Evolutionary conservation across 352 stramenopile species (phyloP).

Genomic region (Phytophthora melonis): DNA sequence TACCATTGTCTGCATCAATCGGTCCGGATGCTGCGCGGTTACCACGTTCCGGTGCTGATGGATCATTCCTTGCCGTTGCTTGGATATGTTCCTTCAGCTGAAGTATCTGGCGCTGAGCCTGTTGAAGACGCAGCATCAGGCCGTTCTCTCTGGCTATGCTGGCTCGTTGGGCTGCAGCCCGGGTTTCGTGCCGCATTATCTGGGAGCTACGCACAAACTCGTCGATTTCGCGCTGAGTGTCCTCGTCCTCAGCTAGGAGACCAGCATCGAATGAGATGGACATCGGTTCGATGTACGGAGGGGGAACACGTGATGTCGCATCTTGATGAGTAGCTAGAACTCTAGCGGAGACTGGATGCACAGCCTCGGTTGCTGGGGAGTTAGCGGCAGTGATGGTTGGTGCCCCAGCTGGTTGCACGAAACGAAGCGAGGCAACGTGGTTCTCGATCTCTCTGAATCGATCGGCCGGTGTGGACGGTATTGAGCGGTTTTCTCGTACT

Average conservation of each 20-base stretch:
- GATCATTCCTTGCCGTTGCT: conserved; percentile 20
- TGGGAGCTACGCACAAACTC: conserved; percentile 59
- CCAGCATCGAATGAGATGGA: conserved; percentile 36
- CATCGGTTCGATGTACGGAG: conserved; percentile 22
- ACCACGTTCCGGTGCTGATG: neutral
- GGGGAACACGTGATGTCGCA: neutral
- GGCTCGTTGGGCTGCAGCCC: conserved; percentile 30
- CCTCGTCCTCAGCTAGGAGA: conserved; percentile 52
- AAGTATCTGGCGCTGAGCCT: conserved; percentile 76
- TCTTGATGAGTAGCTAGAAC: conserved; percentile 4
- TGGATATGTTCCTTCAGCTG: conserved; percentile 75
- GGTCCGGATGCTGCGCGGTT: neutral
- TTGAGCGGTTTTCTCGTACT: neutral
- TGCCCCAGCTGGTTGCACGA: conserved; percentile 24
- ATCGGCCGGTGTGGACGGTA: conserved; percentile 17
- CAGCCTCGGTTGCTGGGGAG: conserved; percentile 19
- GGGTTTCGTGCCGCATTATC: conserved; percentile 43
- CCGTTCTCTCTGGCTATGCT: conserved; percentile 67
- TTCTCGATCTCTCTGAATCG: conserved; percentile 53
- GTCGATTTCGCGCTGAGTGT: conserved; percentile 56
- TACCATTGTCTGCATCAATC: neutral
- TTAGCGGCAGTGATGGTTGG: conserved; percentile 12
- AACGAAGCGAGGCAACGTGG: conserved; percentile 43
- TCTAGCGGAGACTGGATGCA: conserved; percentile 26
- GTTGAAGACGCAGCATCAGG: conserved; percentile 70